Evolutionary conservation across 495 filamentous ascomycete species (phyloP), one percentile per base, ranked within the genome.

Genomic region (Penicillium pulvis): DNA sequence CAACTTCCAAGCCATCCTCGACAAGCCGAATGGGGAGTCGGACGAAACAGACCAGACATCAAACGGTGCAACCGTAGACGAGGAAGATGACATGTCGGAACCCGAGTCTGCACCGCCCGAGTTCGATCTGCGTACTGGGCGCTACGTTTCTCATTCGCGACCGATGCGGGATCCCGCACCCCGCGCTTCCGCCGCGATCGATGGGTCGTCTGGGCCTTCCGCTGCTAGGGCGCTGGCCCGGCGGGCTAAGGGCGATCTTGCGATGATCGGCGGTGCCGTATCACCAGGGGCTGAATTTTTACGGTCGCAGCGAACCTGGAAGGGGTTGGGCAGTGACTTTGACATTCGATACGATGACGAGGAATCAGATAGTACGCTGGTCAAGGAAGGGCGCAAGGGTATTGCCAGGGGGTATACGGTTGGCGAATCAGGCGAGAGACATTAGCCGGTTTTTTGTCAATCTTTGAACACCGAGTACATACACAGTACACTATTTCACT

Each of bases 211-310:
- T 46, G 67, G 68, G 44, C 65, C 65, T 43, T 67, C 71, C 31
- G 66, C 75, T 36, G 68, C 72, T 35, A 65, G 67, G 24, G 78
- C 84, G 1, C 71, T 93, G 35, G 77, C 83, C 1, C 76, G 81
- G 62, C 81, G 90, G 46, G 76, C 83, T 39, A 89, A 85, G 60
- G 81, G 81, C 14, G 90, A 93, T 59, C 53, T 98, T 41, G 87
- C 89, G 3, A 83, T 82, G 36, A 81, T 96, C 41, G 92, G 92
- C 41, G 88, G 90, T 6, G 82, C 90, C 0, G 76, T 87, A n/a
- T 97, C 93, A 24, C 95, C 95, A 4, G 94, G 89, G 1, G 94
- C 95, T 5, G 90, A 96, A 72, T 97, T 84, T 65, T 71, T 98
- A 57, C 82, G 85, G 43, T 88, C 86, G 11, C 88, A 92, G 64